phyloP scores from a whole-genome alignment of 2,329 filamentous ascomycete genomes.

The Tolypocladium ophioglossoides region DNA sequence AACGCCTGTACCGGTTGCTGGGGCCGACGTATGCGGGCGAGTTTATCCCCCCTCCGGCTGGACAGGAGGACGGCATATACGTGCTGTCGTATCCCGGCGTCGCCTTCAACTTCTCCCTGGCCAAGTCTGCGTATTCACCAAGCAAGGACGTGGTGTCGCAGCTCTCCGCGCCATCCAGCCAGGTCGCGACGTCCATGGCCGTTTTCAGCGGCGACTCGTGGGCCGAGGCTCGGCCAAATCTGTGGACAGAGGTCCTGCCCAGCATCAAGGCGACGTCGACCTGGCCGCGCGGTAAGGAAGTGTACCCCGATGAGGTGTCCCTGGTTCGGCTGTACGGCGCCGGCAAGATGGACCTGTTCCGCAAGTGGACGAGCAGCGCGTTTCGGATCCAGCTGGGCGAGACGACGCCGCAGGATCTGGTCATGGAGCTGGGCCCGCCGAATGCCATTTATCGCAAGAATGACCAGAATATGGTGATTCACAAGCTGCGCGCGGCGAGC shows the following conservation, averaged over 20 bases:
- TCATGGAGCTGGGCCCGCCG: conserved; percentile 83
- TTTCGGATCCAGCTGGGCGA: conserved; percentile 70
- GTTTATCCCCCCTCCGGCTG: conserved; percentile 58
- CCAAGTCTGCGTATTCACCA: conserved; percentile 62
- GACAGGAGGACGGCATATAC: conserved; percentile 59
- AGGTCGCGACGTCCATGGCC: conserved; percentile 75
- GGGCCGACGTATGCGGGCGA: conserved; percentile 92
- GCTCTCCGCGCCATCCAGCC: conserved; percentile 66
- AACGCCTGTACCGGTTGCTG: conserved; percentile 85
- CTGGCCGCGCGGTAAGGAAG: conserved; percentile 61
- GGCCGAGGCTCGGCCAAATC: conserved; percentile 64
- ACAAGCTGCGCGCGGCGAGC: conserved; percentile 50
- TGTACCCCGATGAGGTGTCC: conserved; percentile 81
- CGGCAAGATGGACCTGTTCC: conserved; percentile 66
- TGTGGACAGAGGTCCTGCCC: conserved; percentile 67
- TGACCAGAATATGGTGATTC: conserved; percentile 80
- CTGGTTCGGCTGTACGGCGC: conserved; percentile 67
- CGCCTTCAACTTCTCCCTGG: conserved; percentile 81
- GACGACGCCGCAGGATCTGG: conserved; percentile 83
- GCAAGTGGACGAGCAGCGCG: conserved; percentile 55
- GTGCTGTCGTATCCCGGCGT: conserved; percentile 91
- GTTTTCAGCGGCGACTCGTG: conserved; percentile 87
- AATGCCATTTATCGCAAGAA: conserved; percentile 91
- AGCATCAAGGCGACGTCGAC: conserved; percentile 64
- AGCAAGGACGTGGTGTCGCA: conserved; percentile 75